Evolutionary conservation across 768 basidiomycete genomes (phyloP).

Genomic region (Dacryopinax primogenitus): DNA sequence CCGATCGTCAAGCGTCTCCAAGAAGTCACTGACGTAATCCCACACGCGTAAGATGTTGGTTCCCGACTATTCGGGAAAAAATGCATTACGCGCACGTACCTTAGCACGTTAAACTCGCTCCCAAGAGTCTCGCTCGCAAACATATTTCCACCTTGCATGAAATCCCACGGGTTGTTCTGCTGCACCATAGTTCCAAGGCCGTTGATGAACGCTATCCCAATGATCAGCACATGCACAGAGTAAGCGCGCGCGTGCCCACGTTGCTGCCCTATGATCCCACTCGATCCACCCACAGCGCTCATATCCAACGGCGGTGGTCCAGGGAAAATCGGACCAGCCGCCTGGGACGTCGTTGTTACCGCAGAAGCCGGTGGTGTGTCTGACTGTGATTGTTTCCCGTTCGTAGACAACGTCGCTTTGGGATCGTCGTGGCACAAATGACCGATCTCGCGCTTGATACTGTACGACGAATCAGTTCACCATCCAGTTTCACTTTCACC

Average conservation of each 20-base stretch:
- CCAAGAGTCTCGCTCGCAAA: conserved; percentile 46
- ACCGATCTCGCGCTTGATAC: conserved; percentile 92
- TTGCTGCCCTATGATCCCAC: not conserved
- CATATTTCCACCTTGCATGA: conserved; percentile 9
- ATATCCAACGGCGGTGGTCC: not conserved
- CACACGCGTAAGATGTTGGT: conserved; percentile 9
- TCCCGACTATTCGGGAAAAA: conserved; percentile 14
- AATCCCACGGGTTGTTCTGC: not conserved
- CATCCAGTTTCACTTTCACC: not conserved
- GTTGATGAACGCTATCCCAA: not conserved
- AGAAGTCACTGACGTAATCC: conserved; percentile 70
- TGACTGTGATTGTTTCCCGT: conserved; percentile 7
- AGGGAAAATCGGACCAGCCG: not conserved
- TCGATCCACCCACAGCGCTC: not conserved
- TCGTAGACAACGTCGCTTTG: conserved; percentile 13
- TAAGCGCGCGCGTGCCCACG: not conserved
- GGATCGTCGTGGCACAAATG: conserved; percentile 87
- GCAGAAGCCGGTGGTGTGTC: conserved; percentile 1
- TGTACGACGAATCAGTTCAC: conserved; percentile 23
- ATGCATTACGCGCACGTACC: conserved; percentile 36
- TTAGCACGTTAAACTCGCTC: conserved; percentile 70
- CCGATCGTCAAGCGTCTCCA: conserved; percentile 76
- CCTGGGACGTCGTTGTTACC: not conserved
- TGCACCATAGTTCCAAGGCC: not conserved
- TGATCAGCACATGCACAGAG: not conserved